Conservation (phyloP, 164 flowering plant genomes). For the Macadamia integrifolia region DNA sequence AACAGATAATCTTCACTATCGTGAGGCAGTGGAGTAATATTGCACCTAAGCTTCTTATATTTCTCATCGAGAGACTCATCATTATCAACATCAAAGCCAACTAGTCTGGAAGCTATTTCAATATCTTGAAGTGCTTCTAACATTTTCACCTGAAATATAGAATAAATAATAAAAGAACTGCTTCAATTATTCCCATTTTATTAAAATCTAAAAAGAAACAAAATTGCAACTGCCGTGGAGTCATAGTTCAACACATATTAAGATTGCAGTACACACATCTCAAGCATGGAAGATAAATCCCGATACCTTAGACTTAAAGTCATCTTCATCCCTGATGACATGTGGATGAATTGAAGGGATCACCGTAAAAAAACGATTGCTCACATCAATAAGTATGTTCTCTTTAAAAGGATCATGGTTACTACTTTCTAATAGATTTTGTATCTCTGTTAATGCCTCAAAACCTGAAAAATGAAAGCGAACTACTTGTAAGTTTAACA, state of each 20-base stretch:
- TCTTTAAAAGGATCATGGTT: constrained; percentile 49
- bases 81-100: constrained; percentile 77
- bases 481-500: not conserved
- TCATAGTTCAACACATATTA: not conserved
- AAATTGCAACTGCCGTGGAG: not conserved
- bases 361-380: constrained; percentile 87
- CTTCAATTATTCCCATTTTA: not conserved
- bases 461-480: constrained; percentile 50
- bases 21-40: constrained; percentile 58
- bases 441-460: constrained; percentile 93
- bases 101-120: constrained; percentile 91
- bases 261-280: too few species aligned
- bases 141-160: constrained; percentile 72
- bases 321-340: constrained; percentile 75
- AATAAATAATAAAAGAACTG: constrained; percentile 1
- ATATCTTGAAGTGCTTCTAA: constrained; percentile 93
- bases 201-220: not conserved
- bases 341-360: constrained; percentile 97
- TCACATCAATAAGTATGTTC: constrained; percentile 77
- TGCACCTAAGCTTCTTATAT: constrained; percentile 70
- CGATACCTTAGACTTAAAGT: constrained; percentile 81
- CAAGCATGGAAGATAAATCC: not conserved
- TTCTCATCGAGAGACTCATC: constrained; percentile 83
- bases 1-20: constrained; percentile 74
- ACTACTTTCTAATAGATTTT: constrained; percentile 49